Evolutionary conservation across 2,329 filamentous ascomycete genomes (phyloP).

Genomic region (Teratosphaeria destructans): DNA sequence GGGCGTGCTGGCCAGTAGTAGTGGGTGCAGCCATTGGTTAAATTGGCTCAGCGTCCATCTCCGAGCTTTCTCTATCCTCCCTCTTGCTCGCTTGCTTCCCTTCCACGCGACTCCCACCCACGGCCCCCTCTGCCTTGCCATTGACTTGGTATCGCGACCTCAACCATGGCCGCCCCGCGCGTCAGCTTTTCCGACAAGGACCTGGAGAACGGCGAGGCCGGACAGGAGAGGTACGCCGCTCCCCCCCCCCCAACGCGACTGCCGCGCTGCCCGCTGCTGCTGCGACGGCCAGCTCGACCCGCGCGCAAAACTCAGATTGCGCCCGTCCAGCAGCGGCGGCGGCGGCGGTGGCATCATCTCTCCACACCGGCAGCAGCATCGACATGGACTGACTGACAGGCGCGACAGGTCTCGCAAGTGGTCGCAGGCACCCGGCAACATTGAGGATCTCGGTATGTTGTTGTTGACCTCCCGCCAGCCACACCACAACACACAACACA

Average conservation of each 20-base stretch:
- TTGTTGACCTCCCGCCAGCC: not conserved
- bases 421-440: conserved; percentile 30
- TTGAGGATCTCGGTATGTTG: conserved; percentile 31
- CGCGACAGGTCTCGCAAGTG: conserved; percentile 26
- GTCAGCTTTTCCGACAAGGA: conserved; percentile 31
- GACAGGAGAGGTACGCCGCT: conserved; percentile 14
- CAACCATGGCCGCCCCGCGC: conserved; percentile 27
- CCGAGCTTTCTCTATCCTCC: not conserved
- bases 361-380: not conserved
- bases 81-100: not conserved
- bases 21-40: not conserved
- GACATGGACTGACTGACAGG: not conserved
- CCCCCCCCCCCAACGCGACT: no score
- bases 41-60: not conserved
- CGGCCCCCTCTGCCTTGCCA: not conserved
- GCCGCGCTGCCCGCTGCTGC: not conserved
- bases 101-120: not conserved
- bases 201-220: conserved; percentile 27
- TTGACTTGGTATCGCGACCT: not conserved
- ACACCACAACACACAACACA: not conserved
- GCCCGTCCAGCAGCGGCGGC: not conserved
- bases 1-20: not conserved
- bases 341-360: no score
- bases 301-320: not conserved
- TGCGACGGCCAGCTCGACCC: not conserved